Conservation (phyloP, 768 basidiomycete species). For the Lentinula boryana region DNA sequence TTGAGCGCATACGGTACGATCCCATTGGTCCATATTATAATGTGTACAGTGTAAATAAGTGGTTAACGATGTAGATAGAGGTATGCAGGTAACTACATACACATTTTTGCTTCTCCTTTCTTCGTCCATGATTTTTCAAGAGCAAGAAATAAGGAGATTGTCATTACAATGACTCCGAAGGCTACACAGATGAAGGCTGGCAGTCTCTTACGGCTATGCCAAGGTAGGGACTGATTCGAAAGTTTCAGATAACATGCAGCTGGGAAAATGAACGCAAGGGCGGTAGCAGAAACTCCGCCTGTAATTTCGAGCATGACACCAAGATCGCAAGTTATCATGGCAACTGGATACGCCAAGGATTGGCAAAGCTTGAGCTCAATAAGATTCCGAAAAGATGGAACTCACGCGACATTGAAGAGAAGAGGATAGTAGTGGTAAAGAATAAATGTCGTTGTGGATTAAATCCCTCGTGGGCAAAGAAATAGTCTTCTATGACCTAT, state of each 20-base stretch:
- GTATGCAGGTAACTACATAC: conserved; percentile 34
- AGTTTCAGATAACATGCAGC: conserved; percentile 84
- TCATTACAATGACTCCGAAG: conserved; percentile 77
- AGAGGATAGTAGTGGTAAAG: conserved; percentile 82
- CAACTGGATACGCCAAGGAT: conserved; percentile 43
- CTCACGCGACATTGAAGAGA: conserved; percentile 77
- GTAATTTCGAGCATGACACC: conserved; percentile 99
- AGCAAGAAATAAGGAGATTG: conserved; percentile 71
- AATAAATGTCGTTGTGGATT: conserved; percentile 80
- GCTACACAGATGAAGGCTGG: conserved; percentile 66
- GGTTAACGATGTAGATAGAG: background rate
- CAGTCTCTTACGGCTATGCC: conserved; percentile 67
- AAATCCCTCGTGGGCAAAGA: conserved; percentile 86
- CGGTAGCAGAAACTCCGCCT: conserved; percentile 91
- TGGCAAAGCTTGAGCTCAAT: background rate
- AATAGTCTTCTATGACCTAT: conserved; percentile 92
- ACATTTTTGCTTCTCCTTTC: conserved; percentile 68
- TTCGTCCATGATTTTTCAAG: conserved; percentile 73
- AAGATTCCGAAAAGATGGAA: conserved; percentile 5
- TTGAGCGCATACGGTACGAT: background rate
- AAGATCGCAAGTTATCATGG: conserved; percentile 90
- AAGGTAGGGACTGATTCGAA: conserved; percentile 44
- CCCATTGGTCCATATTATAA: background rate
- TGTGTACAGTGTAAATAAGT: background rate
- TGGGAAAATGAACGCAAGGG: conserved; percentile 90